A percentile compares a stretch with the other conserved stretches of the same genome.
Evolutionary conservation across 192 early-diverging fungal genomes (phyloP).

Genomic region (Cetraspora pellucida): DNA sequence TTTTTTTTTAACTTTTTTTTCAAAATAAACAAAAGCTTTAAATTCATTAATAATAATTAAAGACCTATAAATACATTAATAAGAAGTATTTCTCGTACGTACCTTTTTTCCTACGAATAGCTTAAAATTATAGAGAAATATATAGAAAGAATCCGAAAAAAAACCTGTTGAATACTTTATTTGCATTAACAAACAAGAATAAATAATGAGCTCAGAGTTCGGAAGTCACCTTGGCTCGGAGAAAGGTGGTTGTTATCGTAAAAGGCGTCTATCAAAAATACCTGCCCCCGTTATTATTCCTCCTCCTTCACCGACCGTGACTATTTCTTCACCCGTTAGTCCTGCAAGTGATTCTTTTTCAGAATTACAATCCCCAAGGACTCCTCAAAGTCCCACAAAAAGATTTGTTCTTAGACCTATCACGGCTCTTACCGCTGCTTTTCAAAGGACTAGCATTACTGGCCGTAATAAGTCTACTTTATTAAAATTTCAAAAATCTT

Average conservation of each 20-base stretch:
- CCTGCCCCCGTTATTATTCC: constrained; percentile 29
- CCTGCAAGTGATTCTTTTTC: constrained; percentile 7
- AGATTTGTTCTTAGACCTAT: constrained; percentile 28
- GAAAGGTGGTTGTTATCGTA: constrained; percentile 25
- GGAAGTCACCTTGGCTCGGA: neutral
- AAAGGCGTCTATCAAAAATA: constrained; percentile 19
- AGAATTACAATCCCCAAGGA: neutral
- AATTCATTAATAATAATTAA: no score
- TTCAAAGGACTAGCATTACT: constrained; percentile 14
- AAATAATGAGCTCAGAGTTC: no score
- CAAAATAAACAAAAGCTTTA: no score
- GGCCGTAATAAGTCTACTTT: constrained; percentile 2
- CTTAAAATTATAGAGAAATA: no score
- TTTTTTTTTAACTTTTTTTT: no score
- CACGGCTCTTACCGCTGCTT: constrained; percentile 21
- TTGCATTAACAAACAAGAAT: no score
- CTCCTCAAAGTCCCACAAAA: constrained; percentile 24
- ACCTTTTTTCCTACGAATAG: no score
- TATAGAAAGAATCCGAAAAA: no score
- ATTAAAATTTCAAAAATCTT: constrained; percentile 19
- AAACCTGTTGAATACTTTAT: no score
- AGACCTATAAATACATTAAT: no score
- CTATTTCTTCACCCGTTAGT: neutral
- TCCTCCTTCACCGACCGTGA: neutral
- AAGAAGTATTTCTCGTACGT: no score